Evolutionary conservation across 345 rosid genomes (phyloP).

Genomic region (Linum tenue): DNA sequence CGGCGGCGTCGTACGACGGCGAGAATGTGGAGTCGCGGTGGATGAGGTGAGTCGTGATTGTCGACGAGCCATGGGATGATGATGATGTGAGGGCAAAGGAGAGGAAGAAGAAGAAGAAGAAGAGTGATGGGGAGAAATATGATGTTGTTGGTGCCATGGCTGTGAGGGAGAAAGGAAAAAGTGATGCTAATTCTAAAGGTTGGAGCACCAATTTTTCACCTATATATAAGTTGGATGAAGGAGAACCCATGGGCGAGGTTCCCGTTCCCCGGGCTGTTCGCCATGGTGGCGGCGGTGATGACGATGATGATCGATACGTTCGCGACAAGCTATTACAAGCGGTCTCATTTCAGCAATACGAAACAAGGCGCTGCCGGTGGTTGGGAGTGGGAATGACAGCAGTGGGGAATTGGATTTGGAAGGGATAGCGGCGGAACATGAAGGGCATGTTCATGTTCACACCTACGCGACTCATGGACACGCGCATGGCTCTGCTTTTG

Average conservation of each 20-base stretch:
- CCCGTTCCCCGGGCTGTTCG: constrained; percentile 13
- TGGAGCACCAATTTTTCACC: too few relatives aligned
- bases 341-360: not conserved
- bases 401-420: not conserved
- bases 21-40: not conserved
- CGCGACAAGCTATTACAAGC: constrained; percentile 13
- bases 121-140: too few relatives aligned
- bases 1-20: not conserved
- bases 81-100: not conserved
- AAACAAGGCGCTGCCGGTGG: not conserved
- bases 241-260: constrained; percentile 9
- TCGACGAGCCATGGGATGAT: not conserved
- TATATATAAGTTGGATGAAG: not conserved
- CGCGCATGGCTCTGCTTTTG: constrained; percentile 10
- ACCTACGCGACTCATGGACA: constrained; percentile 19
- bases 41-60: not conserved
- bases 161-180: too few relatives aligned
- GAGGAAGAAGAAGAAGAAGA: too few relatives aligned
- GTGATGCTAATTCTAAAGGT: too few relatives aligned
- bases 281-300: constrained; percentile 12
- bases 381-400: too few relatives aligned
- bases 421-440: constrained; percentile 1
- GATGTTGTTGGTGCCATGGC: too few relatives aligned
- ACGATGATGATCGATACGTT: constrained; percentile 14
- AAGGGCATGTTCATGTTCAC: constrained; percentile 18